These are phyloP conservation scores for Protomyces macrosporus DNA, from an alignment of 1,139 yeast species.

Conservation along the genomic window DNA sequence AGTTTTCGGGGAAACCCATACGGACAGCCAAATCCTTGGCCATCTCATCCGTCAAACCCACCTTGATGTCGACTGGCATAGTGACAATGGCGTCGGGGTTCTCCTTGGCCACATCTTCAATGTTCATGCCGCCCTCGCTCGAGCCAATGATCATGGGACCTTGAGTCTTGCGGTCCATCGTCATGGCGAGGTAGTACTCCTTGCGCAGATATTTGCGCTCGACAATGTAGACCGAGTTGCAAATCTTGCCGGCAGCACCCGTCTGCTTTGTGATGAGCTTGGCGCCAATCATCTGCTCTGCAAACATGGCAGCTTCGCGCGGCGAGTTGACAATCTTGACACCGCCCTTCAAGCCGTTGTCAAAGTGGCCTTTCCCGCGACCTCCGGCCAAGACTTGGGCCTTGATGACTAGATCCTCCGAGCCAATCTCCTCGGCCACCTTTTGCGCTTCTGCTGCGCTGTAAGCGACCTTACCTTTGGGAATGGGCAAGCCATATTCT, in stretches of 20 bases:
- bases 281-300: constrained; percentile 84
- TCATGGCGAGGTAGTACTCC: constrained; percentile 91
- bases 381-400: constrained; percentile 99
- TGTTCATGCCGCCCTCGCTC: constrained; percentile 99
- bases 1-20: constrained; percentile 74
- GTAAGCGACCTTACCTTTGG: constrained; percentile 84
- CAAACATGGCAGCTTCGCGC: constrained; percentile 79
- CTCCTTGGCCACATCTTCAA: constrained; percentile 93
- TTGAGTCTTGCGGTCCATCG: constrained; percentile 89
- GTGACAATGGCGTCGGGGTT: constrained; percentile 91
- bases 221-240: constrained; percentile 91
- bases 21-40: constrained; percentile 73
- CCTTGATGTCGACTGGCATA: constrained; percentile 68
- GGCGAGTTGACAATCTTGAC: constrained; percentile 83
- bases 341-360: constrained; percentile 94
- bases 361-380: constrained; percentile 98
- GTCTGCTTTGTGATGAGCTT: constrained; percentile 96
- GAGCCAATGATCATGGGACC: constrained; percentile 92
- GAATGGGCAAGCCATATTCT: constrained; percentile 79
- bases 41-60: constrained; percentile 72
- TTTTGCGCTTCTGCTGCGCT: constrained; percentile 83
- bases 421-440: constrained; percentile 56
- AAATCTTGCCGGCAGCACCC: constrained; percentile 95
- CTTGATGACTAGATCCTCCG: constrained; percentile 80
- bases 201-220: constrained; percentile 90